Conservation (phyloP, 2,329 filamentous ascomycete genomes). For the Cladophialophora yegresii region DNA sequence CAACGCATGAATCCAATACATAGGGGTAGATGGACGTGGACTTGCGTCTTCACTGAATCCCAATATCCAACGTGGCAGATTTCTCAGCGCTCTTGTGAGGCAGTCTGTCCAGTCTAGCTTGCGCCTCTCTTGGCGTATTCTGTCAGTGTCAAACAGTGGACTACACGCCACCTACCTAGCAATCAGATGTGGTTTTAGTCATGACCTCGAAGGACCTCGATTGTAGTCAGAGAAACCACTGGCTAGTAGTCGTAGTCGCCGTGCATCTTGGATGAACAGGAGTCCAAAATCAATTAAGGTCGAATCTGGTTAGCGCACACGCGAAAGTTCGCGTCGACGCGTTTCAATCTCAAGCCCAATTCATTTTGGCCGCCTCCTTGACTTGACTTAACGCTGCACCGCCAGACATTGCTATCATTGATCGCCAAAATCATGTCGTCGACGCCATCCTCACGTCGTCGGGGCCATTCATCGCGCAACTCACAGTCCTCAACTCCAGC, state of each 20-base stretch:
- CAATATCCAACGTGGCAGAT: neutral
- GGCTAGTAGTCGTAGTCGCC: too few relatives aligned
- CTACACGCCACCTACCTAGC: neutral
- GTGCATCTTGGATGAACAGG: too few relatives aligned
- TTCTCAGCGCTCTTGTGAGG: neutral
- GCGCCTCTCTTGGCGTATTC: neutral
- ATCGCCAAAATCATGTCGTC: conserved; percentile 39
- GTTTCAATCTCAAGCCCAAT: neutral
- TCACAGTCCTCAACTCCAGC: conserved; percentile 46
- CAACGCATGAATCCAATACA: neutral
- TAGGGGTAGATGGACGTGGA: neutral
- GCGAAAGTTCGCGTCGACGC: conserved; percentile 3
- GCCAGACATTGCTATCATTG: neutral
- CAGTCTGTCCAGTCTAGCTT: neutral
- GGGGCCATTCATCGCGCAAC: conserved; percentile 46
- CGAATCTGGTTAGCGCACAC: neutral
- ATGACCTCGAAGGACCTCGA: neutral
- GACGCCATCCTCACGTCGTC: conserved; percentile 48
- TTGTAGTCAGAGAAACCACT: neutral
- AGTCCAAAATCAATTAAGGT: conserved; percentile 2
- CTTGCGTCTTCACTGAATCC: neutral
- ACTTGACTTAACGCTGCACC: neutral
- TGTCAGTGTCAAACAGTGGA: neutral
- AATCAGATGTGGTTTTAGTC: neutral
- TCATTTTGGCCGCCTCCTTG: conserved; percentile 1